A percentile compares a stretch with the other conserved stretches of the same genome.
Evolutionary conservation across 805 yeast genomes (phyloP).

Genomic region (Kodamaea leandrae): DNA sequence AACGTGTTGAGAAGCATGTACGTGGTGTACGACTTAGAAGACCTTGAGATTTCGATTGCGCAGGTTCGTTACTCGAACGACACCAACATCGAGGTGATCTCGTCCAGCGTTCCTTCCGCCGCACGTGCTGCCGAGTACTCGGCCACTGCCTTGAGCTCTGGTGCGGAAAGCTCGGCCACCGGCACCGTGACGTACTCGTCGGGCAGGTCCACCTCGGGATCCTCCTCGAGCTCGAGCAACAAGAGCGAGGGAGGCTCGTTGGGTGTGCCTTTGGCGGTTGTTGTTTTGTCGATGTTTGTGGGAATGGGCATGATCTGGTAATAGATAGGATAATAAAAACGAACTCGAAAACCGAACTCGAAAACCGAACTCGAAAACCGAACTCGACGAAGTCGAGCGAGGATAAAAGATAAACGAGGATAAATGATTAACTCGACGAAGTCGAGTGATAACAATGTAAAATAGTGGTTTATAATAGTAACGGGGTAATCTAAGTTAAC

Average conservation of each 20-base stretch:
- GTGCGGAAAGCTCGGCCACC: conserved; percentile 9
- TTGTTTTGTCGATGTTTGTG: not conserved
- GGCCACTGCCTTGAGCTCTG: conserved; percentile 25
- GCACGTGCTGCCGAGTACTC: conserved; percentile 45
- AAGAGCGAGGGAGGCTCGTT: not conserved
- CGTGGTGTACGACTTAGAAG: conserved; percentile 62
- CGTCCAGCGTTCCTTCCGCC: conserved; percentile 51
- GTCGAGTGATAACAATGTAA: no score
- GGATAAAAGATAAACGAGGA: no score
- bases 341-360: no score
- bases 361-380: no score
- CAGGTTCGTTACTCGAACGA: conserved; percentile 26
- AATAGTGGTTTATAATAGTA: no score
- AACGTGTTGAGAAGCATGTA: conserved; percentile 62
- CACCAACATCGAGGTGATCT: conserved; percentile 46
- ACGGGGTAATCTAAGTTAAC: no score
- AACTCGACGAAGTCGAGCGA: no score
- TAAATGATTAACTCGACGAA: no score
- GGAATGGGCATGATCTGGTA: not conserved
- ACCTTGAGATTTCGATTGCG: conserved; percentile 50
- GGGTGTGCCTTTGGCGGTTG: not conserved
- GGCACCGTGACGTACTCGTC: conserved; percentile 1
- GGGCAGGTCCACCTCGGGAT: not conserved
- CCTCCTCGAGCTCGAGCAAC: not conserved
- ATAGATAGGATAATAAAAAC: no score